These are phyloP conservation scores for Gnaphalium uliginosum DNA, from an alignment of 129 eudicot genomes.

Conservation along the genomic window DNA sequence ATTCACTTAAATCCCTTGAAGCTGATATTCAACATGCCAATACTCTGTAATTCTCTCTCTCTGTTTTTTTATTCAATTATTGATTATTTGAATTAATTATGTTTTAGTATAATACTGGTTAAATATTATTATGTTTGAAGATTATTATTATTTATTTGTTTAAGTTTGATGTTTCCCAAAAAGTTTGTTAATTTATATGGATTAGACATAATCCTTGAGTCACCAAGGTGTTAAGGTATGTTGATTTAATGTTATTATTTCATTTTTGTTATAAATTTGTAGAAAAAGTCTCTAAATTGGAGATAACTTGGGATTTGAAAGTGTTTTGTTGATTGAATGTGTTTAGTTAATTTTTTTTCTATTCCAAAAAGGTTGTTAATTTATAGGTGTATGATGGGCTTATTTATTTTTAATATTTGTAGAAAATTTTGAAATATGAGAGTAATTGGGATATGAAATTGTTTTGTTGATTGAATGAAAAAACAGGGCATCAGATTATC, in stretches of 20 bases:
- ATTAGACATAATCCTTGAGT: background rate
- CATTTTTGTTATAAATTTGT: background rate
- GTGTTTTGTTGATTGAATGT: background rate
- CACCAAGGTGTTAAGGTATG: background rate
- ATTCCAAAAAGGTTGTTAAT: background rate
- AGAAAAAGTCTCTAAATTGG: background rate
- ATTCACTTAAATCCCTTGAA: slow-evolving; percentile 87
- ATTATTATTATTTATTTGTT: background rate
- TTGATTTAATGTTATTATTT: background rate
- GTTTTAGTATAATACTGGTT: background rate
- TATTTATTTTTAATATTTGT: background rate
- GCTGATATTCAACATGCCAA: slow-evolving; percentile 94
- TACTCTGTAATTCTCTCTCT: slow-evolving; percentile 55
- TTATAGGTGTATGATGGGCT: background rate
- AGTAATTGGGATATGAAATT: background rate
- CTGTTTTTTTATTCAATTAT: background rate
- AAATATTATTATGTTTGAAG: background rate
- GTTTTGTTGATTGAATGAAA: background rate
- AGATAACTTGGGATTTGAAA: background rate
- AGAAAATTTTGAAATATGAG: background rate
- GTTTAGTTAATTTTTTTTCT: background rate
- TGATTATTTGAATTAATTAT: background rate
- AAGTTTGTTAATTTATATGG: background rate
- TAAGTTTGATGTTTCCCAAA: background rate
- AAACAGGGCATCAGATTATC: slow-evolving; percentile 89